Base-by-base conservation (phyloP, 176 grass and related monocot species). In the Rhynchospora tenuis region DNA sequence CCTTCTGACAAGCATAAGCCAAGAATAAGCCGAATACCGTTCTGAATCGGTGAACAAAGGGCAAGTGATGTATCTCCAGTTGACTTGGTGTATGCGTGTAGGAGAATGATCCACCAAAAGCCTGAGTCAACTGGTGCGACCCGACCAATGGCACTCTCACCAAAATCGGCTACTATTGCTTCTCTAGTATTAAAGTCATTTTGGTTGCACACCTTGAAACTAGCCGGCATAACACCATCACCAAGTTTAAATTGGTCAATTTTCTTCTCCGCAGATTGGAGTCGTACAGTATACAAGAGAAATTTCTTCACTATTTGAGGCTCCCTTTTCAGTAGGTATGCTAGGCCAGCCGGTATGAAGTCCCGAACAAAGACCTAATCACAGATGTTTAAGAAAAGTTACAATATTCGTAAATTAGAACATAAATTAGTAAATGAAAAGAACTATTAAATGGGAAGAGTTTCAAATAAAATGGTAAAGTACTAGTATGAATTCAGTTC, bases 81-180 rank as follows among this genome's bases (percentile, higher is more conserved):
- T 10, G 56, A 89, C 85, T 23, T 88, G 74, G 90, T 94, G 64
- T 97, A 97, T 75, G 94, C 94, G 86, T 78, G 86, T 79, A 97
- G 88, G 27, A 97, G 84, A 86, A 97, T 84, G 70, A 97, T 97
- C 94, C 94, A 97, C 94, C 94, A 97, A 87, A 97, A 89, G 10
- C 90, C 94, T 78, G 94, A 97, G 84, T 97, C 94, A 43, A 97
- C 88, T 66, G 94, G 94, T 33, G 94, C 92, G 86, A 97, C 94
- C 75, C 94, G 88, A 51, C 94, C 94, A 52, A 97, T 97, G 14
- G 94, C 94, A 83, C 83, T 97, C 84, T 90, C 94, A 31, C 94
- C 94, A 83, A 97, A 97, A 90, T 97, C 94, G 86, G 94, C 94
- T 87, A 88, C 56, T 79, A 97, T 83, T 48, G 72, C 88, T 84